Conservation (phyloP, 768 basidiomycete species). For the Podaxis mareebaensis region DNA sequence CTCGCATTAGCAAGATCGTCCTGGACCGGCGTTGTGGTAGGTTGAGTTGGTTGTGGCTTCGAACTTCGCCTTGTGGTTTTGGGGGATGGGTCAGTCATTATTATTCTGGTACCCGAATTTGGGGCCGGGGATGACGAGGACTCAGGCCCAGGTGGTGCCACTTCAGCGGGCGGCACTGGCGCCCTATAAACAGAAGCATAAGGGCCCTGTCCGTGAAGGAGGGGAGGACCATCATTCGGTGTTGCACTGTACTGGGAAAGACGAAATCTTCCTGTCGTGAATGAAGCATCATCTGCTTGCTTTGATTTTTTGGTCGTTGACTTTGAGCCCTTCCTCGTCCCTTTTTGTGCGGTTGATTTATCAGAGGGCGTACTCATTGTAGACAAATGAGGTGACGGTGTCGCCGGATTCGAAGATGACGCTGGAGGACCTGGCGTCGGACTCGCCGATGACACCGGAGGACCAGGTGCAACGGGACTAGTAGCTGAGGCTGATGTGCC, state of each 20-base stretch:
- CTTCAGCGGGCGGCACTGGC: conserved; percentile 6
- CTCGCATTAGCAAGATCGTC: conserved; percentile 4
- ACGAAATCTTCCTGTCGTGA: conserved; percentile 43
- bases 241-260: conserved; percentile 40
- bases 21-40: background rate
- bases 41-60: conserved; percentile 1
- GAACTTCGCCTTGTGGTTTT: conserved; percentile 4
- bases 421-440: conserved; percentile 12
- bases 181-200: conserved; percentile 42
- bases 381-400: conserved; percentile 14
- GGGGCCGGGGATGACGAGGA: background rate
- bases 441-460: conserved; percentile 10
- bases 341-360: conserved; percentile 7
- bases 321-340: conserved; percentile 27
- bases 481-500: conserved; percentile 19
- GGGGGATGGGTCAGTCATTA: conserved; percentile 2
- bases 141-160: conserved; percentile 10
- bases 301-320: conserved; percentile 6
- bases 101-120: conserved; percentile 5
- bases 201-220: conserved; percentile 35
- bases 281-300: conserved; percentile 12
- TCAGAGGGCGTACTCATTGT: conserved; percentile 13
- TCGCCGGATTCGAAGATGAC: conserved; percentile 13
- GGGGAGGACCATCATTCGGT: conserved; percentile 30
- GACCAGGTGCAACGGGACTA: conserved; percentile 13